phyloP scores from a whole-genome alignment of 2,329 filamentous ascomycete genomes.

The Sclerotinia sclerotiorum region DNA sequence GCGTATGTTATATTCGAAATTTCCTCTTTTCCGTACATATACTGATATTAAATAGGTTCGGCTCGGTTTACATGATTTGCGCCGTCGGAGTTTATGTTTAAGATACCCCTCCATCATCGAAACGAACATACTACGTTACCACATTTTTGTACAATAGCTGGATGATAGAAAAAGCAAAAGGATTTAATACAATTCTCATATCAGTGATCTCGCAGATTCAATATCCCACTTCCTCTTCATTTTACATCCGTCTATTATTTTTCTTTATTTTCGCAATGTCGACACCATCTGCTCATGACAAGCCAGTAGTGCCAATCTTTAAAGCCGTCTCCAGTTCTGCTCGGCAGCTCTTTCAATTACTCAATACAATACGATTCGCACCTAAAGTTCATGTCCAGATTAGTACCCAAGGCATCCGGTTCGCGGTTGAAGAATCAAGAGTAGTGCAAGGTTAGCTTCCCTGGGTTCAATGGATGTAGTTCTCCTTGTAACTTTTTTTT shows the following conservation, averaged over 20 bases:
- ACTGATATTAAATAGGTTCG: constrained; percentile 61
- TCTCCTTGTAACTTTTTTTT: constrained; percentile 28
- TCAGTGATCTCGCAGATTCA: constrained; percentile 28
- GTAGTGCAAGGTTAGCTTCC: constrained; percentile 79
- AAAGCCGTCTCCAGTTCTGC: constrained; percentile 76
- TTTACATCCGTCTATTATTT: not conserved
- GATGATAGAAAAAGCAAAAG: constrained; percentile 37
- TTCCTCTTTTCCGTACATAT: not conserved
- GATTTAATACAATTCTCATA: constrained; percentile 25
- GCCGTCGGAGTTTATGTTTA: constrained; percentile 97
- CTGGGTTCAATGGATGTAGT: constrained; percentile 11
- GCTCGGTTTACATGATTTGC: constrained; percentile 98
- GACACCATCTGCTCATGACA: constrained; percentile 30
- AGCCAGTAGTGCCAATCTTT: constrained; percentile 55
- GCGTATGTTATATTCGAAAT: constrained; percentile 62
- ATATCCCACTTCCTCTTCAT: constrained; percentile 9
- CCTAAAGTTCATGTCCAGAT: constrained; percentile 68
- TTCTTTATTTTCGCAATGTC: constrained; percentile 34
- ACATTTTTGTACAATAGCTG: constrained; percentile 40
- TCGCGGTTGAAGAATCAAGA: constrained; percentile 82
- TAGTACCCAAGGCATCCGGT: constrained; percentile 78
- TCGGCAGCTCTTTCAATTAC: constrained; percentile 66
- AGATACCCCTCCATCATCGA: constrained; percentile 27
- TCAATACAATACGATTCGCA: constrained; percentile 58
- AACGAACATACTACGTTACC: constrained; percentile 32